phyloP scores from a whole-genome alignment of 345 rosid species.

The Populus pruinosa region DNA sequence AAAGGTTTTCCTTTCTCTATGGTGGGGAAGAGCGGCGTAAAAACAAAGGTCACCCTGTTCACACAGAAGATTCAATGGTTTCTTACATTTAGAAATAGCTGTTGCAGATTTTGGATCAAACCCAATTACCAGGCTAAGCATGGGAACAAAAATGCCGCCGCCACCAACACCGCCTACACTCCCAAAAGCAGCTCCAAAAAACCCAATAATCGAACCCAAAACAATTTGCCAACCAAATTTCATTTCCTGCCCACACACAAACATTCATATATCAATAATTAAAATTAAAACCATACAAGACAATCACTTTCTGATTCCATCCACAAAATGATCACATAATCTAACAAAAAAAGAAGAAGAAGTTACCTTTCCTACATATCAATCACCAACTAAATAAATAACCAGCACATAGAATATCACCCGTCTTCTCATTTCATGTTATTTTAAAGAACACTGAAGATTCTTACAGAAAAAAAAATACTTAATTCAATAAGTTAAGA shows the following conservation, averaged over 20 bases:
- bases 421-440: background rate
- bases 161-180: conserved; percentile 57
- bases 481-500: background rate
- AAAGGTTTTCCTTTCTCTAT: background rate
- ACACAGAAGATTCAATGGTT: background rate
- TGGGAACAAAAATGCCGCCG: conserved; percentile 53
- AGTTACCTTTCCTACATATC: background rate
- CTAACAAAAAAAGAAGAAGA: background rate
- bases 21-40: too few species aligned
- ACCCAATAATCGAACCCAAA: conserved; percentile 39
- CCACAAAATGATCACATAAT: background rate
- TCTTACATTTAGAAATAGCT: conserved; percentile 55
- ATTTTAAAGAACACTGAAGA: background rate
- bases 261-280: background rate
- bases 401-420: background rate
- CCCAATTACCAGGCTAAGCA: conserved; percentile 46
- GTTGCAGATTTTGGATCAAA: conserved; percentile 52
- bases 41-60: background rate
- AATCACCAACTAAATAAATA: background rate
- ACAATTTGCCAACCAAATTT: conserved; percentile 46
- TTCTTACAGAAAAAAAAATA: background rate
- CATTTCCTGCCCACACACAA: conserved; percentile 36
- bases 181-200: conserved; percentile 52
- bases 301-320: background rate
- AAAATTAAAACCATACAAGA: background rate